A percentile compares a stretch with the other conserved stretches of the same genome.
These are phyloP conservation scores for Mycotypha africana DNA, from an alignment of 371 early-diverging fungal species.

Conservation along the genomic window DNA sequence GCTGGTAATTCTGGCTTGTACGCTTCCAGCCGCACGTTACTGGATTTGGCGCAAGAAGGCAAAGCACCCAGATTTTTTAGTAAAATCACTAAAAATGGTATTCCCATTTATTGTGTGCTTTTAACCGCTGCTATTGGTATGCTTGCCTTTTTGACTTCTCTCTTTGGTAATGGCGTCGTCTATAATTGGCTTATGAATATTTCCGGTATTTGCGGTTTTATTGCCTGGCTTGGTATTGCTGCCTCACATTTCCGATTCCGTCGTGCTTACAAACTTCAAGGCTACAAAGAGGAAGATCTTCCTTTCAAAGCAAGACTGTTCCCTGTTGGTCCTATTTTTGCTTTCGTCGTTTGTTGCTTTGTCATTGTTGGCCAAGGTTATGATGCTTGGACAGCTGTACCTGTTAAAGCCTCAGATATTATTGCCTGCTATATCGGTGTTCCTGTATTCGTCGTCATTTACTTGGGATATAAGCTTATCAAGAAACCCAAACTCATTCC, in stretches of 20 bases:
- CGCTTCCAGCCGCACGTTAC: conserved; percentile 64
- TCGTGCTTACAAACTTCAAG: conserved; percentile 68
- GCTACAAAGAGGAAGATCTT: conserved; percentile 55
- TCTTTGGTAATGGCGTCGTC: conserved; percentile 43
- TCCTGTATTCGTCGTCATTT: conserved; percentile 28
- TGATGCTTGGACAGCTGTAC: conserved; percentile 28
- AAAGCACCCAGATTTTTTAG: conserved; percentile 49
- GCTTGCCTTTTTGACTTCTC: conserved; percentile 50
- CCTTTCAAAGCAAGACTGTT: conserved; percentile 69
- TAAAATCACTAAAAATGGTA: conserved; percentile 42
- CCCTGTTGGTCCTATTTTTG: conserved; percentile 67
- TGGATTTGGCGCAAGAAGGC: conserved; percentile 55
- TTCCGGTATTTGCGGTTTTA: conserved; percentile 69
- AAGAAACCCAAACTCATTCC: conserved; percentile 52
- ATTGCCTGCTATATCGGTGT: conserved; percentile 38
- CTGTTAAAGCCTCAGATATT: conserved; percentile 18
- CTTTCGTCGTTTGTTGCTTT: conserved; percentile 47
- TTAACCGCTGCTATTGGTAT: conserved; percentile 44
- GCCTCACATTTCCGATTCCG: conserved; percentile 80
- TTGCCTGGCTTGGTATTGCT: conserved; percentile 77
- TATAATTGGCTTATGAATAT: conserved; percentile 55
- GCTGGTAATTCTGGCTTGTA: conserved; percentile 71
- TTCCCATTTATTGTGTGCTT: conserved; percentile 52
- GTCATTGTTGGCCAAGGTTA: conserved; percentile 67
- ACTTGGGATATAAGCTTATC: conserved; percentile 49